Percentiles rank a stretch among this genome's conserved stretches.
Conservation (phyloP, 345 rosid genomes). For the Linum usitatissimum region DNA sequence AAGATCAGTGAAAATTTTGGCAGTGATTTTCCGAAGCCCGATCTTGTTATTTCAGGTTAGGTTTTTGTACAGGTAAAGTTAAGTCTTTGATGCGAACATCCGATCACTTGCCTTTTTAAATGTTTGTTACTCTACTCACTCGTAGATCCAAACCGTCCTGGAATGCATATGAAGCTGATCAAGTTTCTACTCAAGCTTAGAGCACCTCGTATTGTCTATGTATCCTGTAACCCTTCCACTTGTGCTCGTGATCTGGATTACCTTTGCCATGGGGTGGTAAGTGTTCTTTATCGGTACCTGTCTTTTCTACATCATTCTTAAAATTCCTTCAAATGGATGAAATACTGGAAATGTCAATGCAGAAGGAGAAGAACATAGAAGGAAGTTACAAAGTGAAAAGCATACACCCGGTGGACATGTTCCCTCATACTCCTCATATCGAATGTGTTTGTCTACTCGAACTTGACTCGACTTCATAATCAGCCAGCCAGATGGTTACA, state of each 20-base stretch:
- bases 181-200: conserved; percentile 67
- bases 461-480: conserved; percentile 21
- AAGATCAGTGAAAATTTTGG: conserved; percentile 82
- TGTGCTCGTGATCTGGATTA: conserved; percentile 93
- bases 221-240: conserved; percentile 90
- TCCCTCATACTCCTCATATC: conserved; percentile 90
- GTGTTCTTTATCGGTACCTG: conserved; percentile 12
- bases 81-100: not conserved
- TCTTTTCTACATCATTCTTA: not conserved
- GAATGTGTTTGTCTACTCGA: conserved; percentile 80
- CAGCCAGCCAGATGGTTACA: too few relatives aligned
- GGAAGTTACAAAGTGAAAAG: conserved; percentile 69
- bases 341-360: conserved; percentile 19
- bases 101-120: too few relatives aligned
- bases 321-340: conserved; percentile 4
- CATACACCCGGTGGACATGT: conserved; percentile 88
- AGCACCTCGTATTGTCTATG: conserved; percentile 65
- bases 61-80: conserved; percentile 3
- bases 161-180: conserved; percentile 93
- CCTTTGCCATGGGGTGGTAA: conserved; percentile 80
- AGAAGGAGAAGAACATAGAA: conserved; percentile 51
- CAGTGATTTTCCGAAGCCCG: conserved; percentile 66
- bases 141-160: conserved; percentile 95
- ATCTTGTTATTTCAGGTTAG: conserved; percentile 72
- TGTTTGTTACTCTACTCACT: too few relatives aligned